phyloP scores from a whole-genome alignment of 805 yeast species.

The Saccharomycopsis olivae region DNA sequence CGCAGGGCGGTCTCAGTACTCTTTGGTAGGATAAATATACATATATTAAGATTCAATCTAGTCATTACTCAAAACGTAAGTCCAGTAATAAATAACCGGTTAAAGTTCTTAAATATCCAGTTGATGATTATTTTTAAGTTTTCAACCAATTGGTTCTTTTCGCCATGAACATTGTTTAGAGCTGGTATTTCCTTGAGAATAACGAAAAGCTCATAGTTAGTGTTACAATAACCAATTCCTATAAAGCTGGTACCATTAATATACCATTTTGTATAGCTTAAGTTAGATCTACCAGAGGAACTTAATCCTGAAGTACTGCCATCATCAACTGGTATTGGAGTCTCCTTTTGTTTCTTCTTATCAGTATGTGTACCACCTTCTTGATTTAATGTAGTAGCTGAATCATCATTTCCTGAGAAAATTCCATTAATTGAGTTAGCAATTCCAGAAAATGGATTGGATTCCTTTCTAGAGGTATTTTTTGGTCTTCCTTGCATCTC shows the following conservation, averaged over 20 bases:
- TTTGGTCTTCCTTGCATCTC: not conserved
- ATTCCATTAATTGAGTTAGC: not conserved
- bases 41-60: not conserved
- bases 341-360: not conserved
- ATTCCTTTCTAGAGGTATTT: not conserved
- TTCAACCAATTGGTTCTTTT: conserved; percentile 8
- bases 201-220: conserved; percentile 14
- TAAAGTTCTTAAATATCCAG: conserved; percentile 18
- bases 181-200: conserved; percentile 4
- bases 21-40: not conserved
- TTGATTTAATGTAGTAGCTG: not conserved
- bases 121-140: conserved; percentile 17
- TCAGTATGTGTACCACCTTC: not conserved
- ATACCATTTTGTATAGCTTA: conserved; percentile 37
- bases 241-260: conserved; percentile 16
- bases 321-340: not conserved
- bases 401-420: not conserved
- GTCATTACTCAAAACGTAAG: conserved; percentile 3
- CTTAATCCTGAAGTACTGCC: not conserved
- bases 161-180: not conserved
- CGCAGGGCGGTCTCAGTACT: not conserved
- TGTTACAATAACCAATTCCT: conserved; percentile 14
- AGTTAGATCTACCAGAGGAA: conserved; percentile 27
- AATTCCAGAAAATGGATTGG: not conserved
- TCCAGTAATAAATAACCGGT: conserved; percentile 15